Base-by-base conservation (phyloP, 2,329 filamentous ascomycete species). In the Cercospora sp. region DNA sequence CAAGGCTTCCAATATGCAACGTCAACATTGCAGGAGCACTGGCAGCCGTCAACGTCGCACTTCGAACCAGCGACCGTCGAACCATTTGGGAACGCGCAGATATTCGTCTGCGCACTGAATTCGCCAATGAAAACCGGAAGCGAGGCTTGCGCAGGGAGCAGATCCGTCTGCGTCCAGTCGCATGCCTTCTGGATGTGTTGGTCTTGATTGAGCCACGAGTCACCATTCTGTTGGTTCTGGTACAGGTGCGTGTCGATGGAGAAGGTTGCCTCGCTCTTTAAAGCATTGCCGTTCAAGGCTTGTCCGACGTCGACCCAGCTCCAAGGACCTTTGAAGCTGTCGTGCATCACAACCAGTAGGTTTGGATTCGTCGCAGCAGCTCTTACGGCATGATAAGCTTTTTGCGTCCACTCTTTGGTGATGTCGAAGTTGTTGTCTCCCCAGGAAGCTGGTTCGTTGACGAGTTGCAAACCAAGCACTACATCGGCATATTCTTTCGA, bases 211-310 rank as follows among this genome's bases (percentile, higher is more conserved):
- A 80, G 77, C 4, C 69, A 64, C 9, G 79, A 77, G 69, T 82
- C 79, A 4, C 65, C 74, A 3, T 76, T 69, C 5, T 76, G 78
- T 67, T 80, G 80, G 68, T 83, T 80, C 71, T 83, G 81, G 70
- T 83, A 83, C 61, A 82, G 79, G 65, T 83, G 82, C 0, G 77
- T 79, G 65, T 83, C 82, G 51, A 83, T 71, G 43, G 79, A 80
- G 65, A 83, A 82, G 40, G 74, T 69, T 49, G 79, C 75, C n/a
- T 77, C 70, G 26, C 63, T 18, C 5, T 55, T 65, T 5, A 30
- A 55, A 0, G 73, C 71, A 37, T 78, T 74, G 51, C 69, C 68
- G 45, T 77, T 77, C 57, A 78, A 60, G n/a, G 55, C 58, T 3
- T 63, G 37, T 62, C 71, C 71, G 45, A 78, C 67, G 9, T 72